A percentile compares a stretch with the other conserved stretches of the same genome.
Conservation (phyloP, 495 filamentous ascomycete species). For the Alectoria sarmentosa region DNA sequence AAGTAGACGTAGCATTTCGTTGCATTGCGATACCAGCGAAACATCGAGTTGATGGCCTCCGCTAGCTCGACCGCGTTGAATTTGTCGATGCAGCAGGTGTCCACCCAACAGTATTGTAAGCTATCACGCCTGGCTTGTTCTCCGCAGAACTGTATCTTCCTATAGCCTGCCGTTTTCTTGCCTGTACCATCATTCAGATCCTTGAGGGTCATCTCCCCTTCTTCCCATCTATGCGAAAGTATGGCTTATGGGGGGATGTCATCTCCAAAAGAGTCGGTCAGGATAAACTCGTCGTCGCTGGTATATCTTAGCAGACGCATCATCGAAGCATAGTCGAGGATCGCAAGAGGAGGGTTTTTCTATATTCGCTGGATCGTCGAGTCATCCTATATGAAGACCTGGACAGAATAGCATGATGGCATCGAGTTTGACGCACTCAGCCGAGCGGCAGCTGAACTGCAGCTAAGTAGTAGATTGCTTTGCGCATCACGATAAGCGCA, state of each 20-base stretch:
- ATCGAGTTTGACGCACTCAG: too few relatives aligned
- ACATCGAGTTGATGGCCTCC: conserved; percentile 27
- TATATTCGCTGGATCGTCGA: too few relatives aligned
- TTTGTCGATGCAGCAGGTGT: conserved; percentile 40
- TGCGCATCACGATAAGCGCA: too few relatives aligned
- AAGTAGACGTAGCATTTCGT: conserved; percentile 31
- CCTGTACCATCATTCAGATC: conserved; percentile 25
- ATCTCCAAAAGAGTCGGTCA: too few relatives aligned
- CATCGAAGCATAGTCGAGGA: too few relatives aligned
- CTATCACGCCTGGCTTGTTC: conserved; percentile 25
- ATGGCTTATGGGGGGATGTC: conserved; percentile 26
- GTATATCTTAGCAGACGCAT: too few relatives aligned
- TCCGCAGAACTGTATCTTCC: conserved; percentile 29
- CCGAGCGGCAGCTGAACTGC: too few relatives aligned
- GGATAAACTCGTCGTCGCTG: too few relatives aligned
- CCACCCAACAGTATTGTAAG: conserved; percentile 34
- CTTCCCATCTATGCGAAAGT: conserved; percentile 27
- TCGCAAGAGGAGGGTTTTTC: too few relatives aligned
- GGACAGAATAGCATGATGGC: too few relatives aligned
- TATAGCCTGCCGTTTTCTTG: conserved; percentile 26
- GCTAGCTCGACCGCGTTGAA: conserved; percentile 33
- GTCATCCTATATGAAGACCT: too few relatives aligned
- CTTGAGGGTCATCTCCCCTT: conserved; percentile 20
- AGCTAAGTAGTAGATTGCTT: too few relatives aligned
- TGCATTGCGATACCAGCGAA: conserved; percentile 32